Evolutionary conservation across 2,329 filamentous ascomycete species (phyloP).

Genomic region (Emmonsiellopsis sp.): DNA sequence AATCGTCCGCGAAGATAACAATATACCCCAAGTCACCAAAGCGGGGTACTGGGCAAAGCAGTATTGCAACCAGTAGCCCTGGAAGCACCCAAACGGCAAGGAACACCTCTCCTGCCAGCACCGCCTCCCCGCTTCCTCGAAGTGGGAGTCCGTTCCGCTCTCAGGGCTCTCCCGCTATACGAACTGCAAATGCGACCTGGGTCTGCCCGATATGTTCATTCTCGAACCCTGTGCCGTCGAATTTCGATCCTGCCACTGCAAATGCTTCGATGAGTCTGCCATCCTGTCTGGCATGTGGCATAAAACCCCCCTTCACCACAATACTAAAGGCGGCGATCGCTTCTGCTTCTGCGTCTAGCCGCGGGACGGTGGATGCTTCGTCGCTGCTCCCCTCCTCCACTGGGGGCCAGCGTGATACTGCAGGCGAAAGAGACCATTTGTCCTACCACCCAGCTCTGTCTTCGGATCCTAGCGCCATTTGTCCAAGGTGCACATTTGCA

Average conservation of each 20-base stretch:
- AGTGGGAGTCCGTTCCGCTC: constrained; percentile 22
- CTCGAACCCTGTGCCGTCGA: constrained; percentile 83
- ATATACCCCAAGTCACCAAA: constrained; percentile 60
- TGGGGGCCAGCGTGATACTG: background rate
- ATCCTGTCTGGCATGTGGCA: constrained; percentile 85
- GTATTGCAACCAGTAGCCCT: background rate
- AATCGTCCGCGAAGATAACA: constrained; percentile 89
- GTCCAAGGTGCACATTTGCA: constrained; percentile 83
- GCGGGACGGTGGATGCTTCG: constrained; percentile 14
- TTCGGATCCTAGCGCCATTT: constrained; percentile 28
- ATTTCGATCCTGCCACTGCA: constrained; percentile 79
- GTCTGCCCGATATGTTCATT: constrained; percentile 94
- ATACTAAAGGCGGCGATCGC: constrained; percentile 80
- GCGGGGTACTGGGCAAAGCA: constrained; percentile 23
- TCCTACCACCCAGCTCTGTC: background rate
- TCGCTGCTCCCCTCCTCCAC: background rate
- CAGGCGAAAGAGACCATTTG: background rate
- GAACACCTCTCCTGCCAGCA: constrained; percentile 22
- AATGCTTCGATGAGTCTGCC: constrained; percentile 70
- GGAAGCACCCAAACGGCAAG: background rate
- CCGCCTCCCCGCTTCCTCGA: constrained; percentile 23
- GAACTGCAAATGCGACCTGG: constrained; percentile 62
- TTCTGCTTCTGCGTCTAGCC: constrained; percentile 55
- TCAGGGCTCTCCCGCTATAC: constrained; percentile 25
- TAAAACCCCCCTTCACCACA: constrained; percentile 75